Evolutionary conservation across 306 rosid species (phyloP).

Genomic region (Trifolium subterraneum): DNA sequence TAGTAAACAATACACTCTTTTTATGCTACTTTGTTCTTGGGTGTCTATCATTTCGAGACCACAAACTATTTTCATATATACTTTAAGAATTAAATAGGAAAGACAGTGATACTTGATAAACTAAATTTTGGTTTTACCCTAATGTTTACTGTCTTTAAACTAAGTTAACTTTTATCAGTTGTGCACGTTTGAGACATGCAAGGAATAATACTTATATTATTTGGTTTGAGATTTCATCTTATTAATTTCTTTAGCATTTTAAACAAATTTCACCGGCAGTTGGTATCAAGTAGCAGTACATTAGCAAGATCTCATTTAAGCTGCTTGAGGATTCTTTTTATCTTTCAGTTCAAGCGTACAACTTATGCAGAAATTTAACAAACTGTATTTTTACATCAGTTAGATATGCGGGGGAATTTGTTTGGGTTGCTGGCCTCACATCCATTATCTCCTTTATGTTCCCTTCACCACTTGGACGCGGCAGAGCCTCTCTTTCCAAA

Average conservation of each 20-base stretch:
- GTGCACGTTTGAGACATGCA: conserved; percentile 21
- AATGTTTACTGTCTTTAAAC: neutral
- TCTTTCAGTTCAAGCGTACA: conserved; percentile 9
- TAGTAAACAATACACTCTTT: no score
- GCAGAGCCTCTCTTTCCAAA: conserved; percentile 77
- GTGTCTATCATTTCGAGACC: neutral
- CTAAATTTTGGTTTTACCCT: neutral
- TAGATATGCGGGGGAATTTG: conserved; percentile 88
- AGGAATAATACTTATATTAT: neutral
- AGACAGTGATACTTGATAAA: neutral
- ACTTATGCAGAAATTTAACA: conserved; percentile 6
- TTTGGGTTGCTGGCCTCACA: conserved; percentile 85
- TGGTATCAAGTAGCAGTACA: conserved; percentile 14
- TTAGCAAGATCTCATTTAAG: conserved; percentile 8
- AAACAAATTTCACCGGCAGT: neutral
- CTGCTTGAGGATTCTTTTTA: conserved; percentile 7
- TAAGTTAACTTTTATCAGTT: neutral
- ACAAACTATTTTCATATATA: neutral
- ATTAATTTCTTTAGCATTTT: conserved; percentile 1
- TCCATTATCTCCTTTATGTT: conserved; percentile 77
- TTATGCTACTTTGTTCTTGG: no score
- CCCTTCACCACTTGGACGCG: conserved; percentile 91
- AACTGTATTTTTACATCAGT: conserved; percentile 49
- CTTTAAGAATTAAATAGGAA: neutral
- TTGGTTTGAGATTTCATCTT: conserved; percentile 22